Percentiles rank a stretch among this genome's conserved stretches.
Conservation (phyloP, 257 asterid species). For the Solanum peruvianum region DNA sequence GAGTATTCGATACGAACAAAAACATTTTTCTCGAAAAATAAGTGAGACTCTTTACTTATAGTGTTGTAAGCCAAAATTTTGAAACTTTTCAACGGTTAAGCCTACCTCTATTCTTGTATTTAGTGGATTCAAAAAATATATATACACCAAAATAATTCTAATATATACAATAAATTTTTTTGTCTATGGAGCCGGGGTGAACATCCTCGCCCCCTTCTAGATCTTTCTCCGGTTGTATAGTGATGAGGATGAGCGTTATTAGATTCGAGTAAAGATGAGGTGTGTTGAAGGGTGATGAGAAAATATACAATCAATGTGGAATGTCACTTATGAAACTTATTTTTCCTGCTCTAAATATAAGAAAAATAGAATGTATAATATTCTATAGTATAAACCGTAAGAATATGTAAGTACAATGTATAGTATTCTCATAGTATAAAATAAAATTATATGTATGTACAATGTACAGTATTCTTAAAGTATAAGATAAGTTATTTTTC, state of each 20-base stretch:
- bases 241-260: not conserved
- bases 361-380: no score
- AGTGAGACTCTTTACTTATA: no score
- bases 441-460: not conserved
- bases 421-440: not conserved
- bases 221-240: not conserved
- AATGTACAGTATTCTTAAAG: no score
- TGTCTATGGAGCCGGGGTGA: not conserved
- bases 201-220: not conserved
- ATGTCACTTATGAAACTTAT: not conserved
- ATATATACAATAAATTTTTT: no score
- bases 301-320: no score
- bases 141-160: not conserved
- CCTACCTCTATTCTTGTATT: not conserved
- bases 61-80: not conserved
- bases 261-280: not conserved
- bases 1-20: not conserved
- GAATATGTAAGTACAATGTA: not conserved
- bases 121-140: no score
- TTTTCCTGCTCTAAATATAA: not conserved
- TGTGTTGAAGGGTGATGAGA: not conserved
- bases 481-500: not conserved
- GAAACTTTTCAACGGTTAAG: no score
- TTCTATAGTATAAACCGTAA: no score
- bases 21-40: no score